A percentile compares a stretch with the other conserved stretches of the same genome.
These are phyloP conservation scores for Chaetothyriales sp. DNA, from an alignment of 2,329 filamentous ascomycete species.

Conservation along the genomic window DNA sequence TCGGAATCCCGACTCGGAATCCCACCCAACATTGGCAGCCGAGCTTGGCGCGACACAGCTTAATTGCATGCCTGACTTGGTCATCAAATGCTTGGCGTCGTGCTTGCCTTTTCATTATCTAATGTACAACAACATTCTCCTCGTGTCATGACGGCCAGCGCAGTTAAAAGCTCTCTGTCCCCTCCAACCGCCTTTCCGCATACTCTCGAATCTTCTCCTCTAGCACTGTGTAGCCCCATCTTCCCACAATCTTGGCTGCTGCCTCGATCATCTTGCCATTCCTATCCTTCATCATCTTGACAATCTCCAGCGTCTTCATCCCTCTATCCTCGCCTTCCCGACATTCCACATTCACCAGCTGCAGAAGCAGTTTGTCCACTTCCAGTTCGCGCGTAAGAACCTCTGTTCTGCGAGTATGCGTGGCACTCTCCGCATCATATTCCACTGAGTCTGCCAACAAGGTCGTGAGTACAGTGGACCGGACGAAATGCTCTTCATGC, in stretches of 20 bases:
- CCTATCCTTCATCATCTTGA: slow-evolving; percentile 68
- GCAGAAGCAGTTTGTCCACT: slow-evolving; percentile 77
- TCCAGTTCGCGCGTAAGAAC: slow-evolving; percentile 65
- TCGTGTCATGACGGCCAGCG: slow-evolving; percentile 23
- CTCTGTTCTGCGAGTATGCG: slow-evolving; percentile 48
- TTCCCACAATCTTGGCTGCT: slow-evolving; percentile 72
- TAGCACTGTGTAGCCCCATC: slow-evolving; percentile 67
- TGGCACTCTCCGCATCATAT: slow-evolving; percentile 41
- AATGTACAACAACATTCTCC: neutral
- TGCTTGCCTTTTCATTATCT: neutral
- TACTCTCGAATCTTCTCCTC: slow-evolving; percentile 83
- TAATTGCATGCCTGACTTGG: no score
- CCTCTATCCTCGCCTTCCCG: slow-evolving; percentile 82
- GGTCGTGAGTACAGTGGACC: slow-evolving; percentile 55
- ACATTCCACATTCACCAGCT: slow-evolving; percentile 80
- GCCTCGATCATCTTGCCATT: slow-evolving; percentile 84
- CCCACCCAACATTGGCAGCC: no score
- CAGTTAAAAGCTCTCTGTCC: slow-evolving; percentile 38
- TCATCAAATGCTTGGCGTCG: neutral
- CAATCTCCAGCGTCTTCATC: slow-evolving; percentile 89
- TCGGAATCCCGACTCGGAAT: no score
- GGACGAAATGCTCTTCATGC: slow-evolving; percentile 71
- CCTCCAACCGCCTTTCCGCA: slow-evolving; percentile 55
- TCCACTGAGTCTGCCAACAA: slow-evolving; percentile 65
- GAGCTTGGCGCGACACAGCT: no score